phyloP scores from a whole-genome alignment of 139 green algal species.

The Monoraphidium neglectum region DNA sequence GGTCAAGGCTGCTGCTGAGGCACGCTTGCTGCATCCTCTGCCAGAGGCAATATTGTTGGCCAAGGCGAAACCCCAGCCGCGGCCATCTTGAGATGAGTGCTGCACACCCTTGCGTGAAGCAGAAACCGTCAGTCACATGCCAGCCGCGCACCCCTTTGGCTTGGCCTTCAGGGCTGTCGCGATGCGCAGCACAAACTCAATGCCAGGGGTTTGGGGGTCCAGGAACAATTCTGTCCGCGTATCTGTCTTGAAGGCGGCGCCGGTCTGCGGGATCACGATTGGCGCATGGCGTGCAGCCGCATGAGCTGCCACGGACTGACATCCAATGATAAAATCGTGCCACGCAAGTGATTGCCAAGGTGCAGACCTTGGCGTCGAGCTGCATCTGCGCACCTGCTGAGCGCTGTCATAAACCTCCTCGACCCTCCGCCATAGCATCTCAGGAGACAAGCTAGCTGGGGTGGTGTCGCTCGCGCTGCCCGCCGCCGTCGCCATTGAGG shows the following conservation, averaged over 20 bases:
- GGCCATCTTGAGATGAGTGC: not conserved
- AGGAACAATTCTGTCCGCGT: slow-evolving; percentile 6
- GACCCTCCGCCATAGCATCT: too few species aligned
- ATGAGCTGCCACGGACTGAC: too few species aligned
- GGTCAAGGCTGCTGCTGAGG: not conserved
- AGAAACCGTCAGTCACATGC: not conserved
- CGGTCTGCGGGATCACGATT: not conserved
- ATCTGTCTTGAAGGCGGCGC: slow-evolving; percentile 27
- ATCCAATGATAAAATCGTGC: too few species aligned
- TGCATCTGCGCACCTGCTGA: too few species aligned
- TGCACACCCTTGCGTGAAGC: not conserved
- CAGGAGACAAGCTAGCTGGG: too few species aligned
- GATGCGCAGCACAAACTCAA: slow-evolving; percentile 63
- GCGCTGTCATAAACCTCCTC: too few species aligned
- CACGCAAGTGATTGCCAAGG: too few species aligned
- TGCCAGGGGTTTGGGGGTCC: not conserved
- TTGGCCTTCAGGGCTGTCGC: slow-evolving; percentile 67
- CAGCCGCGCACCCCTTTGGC: slow-evolving; percentile 44
- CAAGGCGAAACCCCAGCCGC: not conserved
- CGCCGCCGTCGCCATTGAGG: too few species aligned
- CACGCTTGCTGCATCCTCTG: not conserved
- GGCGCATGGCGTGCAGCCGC: too few species aligned
- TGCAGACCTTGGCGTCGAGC: too few species aligned
- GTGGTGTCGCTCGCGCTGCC: too few species aligned
- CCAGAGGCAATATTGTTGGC: not conserved